Evolutionary conservation across 768 basidiomycete species (phyloP).

Genomic region (Macrolepiota albuminosa): DNA sequence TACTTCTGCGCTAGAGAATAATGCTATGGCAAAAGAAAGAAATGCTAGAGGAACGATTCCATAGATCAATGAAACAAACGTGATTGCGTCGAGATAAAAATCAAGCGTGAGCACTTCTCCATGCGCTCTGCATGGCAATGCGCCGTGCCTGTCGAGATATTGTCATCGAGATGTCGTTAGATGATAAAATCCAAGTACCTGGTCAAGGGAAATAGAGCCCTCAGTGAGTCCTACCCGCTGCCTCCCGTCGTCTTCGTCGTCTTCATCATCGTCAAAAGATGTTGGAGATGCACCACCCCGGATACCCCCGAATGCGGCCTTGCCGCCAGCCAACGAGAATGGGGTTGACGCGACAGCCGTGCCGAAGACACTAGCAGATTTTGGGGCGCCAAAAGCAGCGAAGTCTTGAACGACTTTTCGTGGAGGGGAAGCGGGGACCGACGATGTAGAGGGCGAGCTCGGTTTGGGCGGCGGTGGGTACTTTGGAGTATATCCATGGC

Average conservation of each 20-base stretch:
- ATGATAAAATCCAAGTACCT: constrained; percentile 45
- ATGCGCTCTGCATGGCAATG: constrained; percentile 87
- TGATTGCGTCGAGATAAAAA: not conserved
- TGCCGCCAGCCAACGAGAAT: constrained; percentile 72
- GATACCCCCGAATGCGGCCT: constrained; percentile 82
- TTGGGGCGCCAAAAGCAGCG: constrained; percentile 76
- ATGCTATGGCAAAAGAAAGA: not conserved
- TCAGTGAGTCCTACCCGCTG: constrained; percentile 77
- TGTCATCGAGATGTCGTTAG: not conserved
- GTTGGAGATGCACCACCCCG: constrained; percentile 35
- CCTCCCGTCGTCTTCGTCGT: constrained; percentile 64
- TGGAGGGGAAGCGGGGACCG: constrained; percentile 56
- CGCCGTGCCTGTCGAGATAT: constrained; percentile 56
- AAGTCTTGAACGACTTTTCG: constrained; percentile 89
- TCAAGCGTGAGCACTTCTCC: constrained; percentile 66
- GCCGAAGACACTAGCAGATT: constrained; percentile 74
- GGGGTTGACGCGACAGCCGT: constrained; percentile 81
- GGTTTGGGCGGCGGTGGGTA: constrained; percentile 37
- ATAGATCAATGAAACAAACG: constrained; percentile 11
- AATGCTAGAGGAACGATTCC: constrained; percentile 9
- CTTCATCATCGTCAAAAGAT: constrained; percentile 56
- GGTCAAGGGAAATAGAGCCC: constrained; percentile 88
- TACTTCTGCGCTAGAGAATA: constrained; percentile 7
- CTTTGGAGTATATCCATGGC: constrained; percentile 45
- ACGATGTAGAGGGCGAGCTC: constrained; percentile 35